Percentiles rank a stretch among this genome's conserved stretches.
phyloP scores from a whole-genome alignment of 768 basidiomycete genomes.

The Astraeus odoratus region DNA sequence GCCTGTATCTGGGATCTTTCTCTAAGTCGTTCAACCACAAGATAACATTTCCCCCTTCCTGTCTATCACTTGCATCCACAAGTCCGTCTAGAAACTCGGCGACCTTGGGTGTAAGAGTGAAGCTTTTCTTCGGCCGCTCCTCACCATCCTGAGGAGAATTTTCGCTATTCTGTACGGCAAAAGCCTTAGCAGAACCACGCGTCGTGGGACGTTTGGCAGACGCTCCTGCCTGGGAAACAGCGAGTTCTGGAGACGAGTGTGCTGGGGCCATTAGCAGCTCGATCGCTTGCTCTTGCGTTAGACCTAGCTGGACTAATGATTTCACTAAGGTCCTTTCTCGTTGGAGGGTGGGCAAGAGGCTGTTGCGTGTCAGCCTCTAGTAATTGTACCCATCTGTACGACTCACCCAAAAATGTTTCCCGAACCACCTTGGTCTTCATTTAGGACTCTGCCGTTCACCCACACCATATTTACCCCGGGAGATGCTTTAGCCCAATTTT shows the following conservation, averaged over 20 bases:
- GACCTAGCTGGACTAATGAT: slow-evolving; percentile 53
- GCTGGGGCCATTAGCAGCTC: slow-evolving; percentile 62
- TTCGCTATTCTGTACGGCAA: too few relatives aligned
- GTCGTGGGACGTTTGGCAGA: not conserved
- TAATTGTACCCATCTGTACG: not conserved
- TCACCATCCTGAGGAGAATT: slow-evolving; percentile 53
- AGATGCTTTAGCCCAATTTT: slow-evolving; percentile 47
- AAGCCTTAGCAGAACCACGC: slow-evolving; percentile 8
- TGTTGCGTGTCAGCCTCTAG: slow-evolving; percentile 13
- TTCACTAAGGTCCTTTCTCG: slow-evolving; percentile 62
- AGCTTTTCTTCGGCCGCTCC: slow-evolving; percentile 62
- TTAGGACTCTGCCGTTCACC: slow-evolving; percentile 70
- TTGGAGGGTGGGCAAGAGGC: slow-evolving; percentile 63
- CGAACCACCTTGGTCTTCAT: slow-evolving; percentile 59
- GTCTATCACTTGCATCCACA: slow-evolving; percentile 87
- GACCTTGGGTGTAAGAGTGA: slow-evolving; percentile 56
- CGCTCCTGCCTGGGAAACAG: not conserved
- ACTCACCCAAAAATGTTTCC: slow-evolving; percentile 44
- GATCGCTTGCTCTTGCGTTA: slow-evolving; percentile 60
- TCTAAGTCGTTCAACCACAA: slow-evolving; percentile 91
- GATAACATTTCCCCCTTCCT: slow-evolving; percentile 68
- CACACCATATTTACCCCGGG: slow-evolving; percentile 57
- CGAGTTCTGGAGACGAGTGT: slow-evolving; percentile 41
- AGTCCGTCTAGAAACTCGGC: slow-evolving; percentile 48
- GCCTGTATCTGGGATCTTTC: slow-evolving; percentile 61